Percentiles rank a stretch among this genome's conserved stretches.
phyloP scores from a whole-genome alignment of 2,329 filamentous ascomycete genomes.

The Ophiostoma angusticollis region DNA sequence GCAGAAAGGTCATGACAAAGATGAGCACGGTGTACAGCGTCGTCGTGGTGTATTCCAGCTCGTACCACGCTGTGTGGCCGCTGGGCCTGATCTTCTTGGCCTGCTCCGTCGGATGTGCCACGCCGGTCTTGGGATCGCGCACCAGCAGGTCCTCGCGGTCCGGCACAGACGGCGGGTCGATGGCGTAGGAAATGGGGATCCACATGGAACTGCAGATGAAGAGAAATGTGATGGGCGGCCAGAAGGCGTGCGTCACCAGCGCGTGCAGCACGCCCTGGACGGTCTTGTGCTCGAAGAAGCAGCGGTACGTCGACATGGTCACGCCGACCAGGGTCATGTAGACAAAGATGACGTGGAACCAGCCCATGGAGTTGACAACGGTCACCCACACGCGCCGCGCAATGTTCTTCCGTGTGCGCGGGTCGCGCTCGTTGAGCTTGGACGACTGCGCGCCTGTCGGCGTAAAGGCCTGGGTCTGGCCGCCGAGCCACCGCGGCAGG shows the following conservation, averaged over 20 bases:
- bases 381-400: conserved; percentile 40
- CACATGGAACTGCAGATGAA: conserved; percentile 42
- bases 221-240: conserved; percentile 47
- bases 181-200: conserved; percentile 47
- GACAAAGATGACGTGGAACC: conserved; percentile 42
- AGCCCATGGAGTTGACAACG: conserved; percentile 40
- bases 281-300: conserved; percentile 29
- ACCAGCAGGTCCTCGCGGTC: conserved; percentile 32
- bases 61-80: conserved; percentile 41
- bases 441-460: conserved; percentile 45
- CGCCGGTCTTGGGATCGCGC: conserved; percentile 40
- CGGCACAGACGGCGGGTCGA: conserved; percentile 42
- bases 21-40: conserved; percentile 37
- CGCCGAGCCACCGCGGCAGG: conserved; percentile 46
- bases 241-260: conserved; percentile 47
- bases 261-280: conserved; percentile 27
- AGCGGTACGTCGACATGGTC: conserved; percentile 36
- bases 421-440: conserved; percentile 44
- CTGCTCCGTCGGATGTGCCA: conserved; percentile 33
- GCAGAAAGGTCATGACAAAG: conserved; percentile 25
- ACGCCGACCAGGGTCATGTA: conserved; percentile 39
- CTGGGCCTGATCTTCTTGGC: conserved; percentile 26
- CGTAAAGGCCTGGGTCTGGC: conserved; percentile 45
- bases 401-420: conserved; percentile 31
- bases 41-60: conserved; percentile 39